phyloP scores from a whole-genome alignment of 768 basidiomycete species.

The Suillus americanus region DNA sequence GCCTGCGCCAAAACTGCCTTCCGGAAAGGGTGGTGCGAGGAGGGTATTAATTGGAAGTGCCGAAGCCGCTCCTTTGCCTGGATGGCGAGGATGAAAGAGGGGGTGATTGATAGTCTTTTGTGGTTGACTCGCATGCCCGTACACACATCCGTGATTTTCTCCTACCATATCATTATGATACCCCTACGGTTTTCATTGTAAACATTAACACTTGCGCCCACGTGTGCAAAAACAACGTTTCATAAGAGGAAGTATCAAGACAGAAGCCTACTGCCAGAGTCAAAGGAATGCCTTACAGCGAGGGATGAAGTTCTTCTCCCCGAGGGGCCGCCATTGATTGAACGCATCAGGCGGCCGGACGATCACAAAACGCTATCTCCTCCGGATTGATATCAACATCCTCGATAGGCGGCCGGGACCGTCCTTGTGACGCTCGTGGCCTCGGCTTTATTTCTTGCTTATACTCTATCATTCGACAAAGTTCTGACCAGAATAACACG shows the following conservation, averaged over 20 bases:
- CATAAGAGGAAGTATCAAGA: neutral
- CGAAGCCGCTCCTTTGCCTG: conserved; percentile 54
- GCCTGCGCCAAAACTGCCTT: conserved; percentile 31
- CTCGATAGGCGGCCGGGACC: neutral
- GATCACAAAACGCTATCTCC: neutral
- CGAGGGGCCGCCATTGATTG: neutral
- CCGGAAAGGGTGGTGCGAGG: conserved; percentile 51
- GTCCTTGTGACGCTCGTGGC: neutral
- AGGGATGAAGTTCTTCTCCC: neutral
- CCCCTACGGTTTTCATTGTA: neutral
- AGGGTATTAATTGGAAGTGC: conserved; percentile 67
- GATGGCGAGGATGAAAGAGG: conserved; percentile 45
- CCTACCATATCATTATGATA: conserved; percentile 9
- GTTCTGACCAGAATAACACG: too few relatives aligned
- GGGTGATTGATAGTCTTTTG: neutral
- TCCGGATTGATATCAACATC: neutral
- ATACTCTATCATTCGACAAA: too few relatives aligned
- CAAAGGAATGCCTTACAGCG: neutral
- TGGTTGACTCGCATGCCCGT: neutral
- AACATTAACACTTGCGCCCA: neutral
- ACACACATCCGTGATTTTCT: neutral
- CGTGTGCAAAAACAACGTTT: neutral
- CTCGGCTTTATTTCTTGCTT: too few relatives aligned
- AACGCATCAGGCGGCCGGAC: neutral
- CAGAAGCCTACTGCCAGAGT: neutral